A percentile compares a stretch with the other conserved stretches of the same genome.
These are phyloP conservation scores for Clitopilus passeckerianus DNA, from an alignment of 768 basidiomycete genomes.

Conservation along the genomic window DNA sequence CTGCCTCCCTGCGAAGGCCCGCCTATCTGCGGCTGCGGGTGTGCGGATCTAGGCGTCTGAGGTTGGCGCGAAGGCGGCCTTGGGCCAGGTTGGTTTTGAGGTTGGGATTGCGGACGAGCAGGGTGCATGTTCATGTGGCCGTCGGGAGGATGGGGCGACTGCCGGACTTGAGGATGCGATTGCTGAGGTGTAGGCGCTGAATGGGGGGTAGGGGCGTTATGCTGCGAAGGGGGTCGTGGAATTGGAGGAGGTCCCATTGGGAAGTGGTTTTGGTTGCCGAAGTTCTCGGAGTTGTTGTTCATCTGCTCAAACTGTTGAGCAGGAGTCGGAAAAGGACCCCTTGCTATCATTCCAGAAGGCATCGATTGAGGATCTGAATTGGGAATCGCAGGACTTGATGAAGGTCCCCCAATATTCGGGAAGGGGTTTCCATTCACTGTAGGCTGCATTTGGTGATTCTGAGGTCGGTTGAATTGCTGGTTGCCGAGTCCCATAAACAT, in stretches of 20 bases:
- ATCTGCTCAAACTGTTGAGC: conserved; percentile 62
- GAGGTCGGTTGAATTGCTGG: conserved; percentile 23
- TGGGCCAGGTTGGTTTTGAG: conserved; percentile 41
- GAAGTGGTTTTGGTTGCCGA: conserved; percentile 20
- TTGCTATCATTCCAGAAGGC: conserved; percentile 26
- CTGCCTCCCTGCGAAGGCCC: background rate
- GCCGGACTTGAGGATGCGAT: conserved; percentile 19
- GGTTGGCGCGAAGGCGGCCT: conserved; percentile 46
- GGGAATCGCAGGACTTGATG: conserved; percentile 46
- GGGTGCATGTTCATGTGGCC: conserved; percentile 33
- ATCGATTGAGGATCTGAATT: conserved; percentile 41
- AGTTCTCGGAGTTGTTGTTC: conserved; percentile 23
- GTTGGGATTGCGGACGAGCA: conserved; percentile 58
- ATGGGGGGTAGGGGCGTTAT: conserved; percentile 16
- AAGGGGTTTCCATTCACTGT: conserved; percentile 22
- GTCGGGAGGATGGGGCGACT: background rate
- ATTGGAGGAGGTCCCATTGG: conserved; percentile 14
- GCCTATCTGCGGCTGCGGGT: conserved; percentile 23
- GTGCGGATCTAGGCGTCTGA: conserved; percentile 43
- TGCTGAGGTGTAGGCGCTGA: conserved; percentile 23
- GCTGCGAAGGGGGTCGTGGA: conserved; percentile 39
- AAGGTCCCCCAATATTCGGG: conserved; percentile 29
- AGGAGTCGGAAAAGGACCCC: conserved; percentile 49
- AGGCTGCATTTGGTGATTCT: conserved; percentile 29
- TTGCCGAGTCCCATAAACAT: conserved; percentile 36